Evolutionary conservation across 2,329 filamentous ascomycete species (phyloP).

Genomic region (Penicillium sp.): DNA sequence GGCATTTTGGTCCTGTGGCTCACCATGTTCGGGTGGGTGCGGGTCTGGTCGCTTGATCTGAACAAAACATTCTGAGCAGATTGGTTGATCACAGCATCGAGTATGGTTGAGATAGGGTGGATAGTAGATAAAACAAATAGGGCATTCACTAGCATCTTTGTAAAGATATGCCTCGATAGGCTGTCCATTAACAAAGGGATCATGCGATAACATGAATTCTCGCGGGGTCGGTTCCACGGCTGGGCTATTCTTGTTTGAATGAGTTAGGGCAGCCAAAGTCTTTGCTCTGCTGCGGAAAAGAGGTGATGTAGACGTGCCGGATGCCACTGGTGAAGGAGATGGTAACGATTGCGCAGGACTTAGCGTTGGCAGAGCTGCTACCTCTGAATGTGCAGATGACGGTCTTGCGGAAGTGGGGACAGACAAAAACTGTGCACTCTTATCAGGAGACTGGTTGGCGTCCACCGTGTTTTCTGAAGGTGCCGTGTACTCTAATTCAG

Average conservation of each 20-base stretch:
- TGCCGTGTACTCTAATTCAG: conserved; percentile 59
- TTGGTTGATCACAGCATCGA: conserved; percentile 89
- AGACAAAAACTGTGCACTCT: conserved; percentile 66
- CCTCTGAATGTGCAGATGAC: conserved; percentile 54
- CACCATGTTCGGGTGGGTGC: conserved; percentile 75
- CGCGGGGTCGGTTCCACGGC: conserved; percentile 68
- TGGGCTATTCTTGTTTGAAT: conserved; percentile 68
- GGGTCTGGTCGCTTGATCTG: conserved; percentile 95
- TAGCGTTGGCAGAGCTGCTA: not conserved
- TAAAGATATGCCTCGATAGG: conserved; percentile 89
- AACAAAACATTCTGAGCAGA: conserved; percentile 98
- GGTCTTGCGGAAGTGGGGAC: conserved; percentile 73
- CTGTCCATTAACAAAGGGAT: conserved; percentile 91
- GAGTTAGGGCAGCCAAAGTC: conserved; percentile 78
- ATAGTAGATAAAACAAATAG: conserved; percentile 95
- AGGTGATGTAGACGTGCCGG: conserved; percentile 48
- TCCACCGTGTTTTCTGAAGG: conserved; percentile 43
- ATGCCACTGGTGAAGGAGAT: conserved; percentile 55
- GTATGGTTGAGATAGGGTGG: conserved; percentile 92
- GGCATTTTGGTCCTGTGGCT: conserved; percentile 37
- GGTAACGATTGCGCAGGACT: conserved; percentile 50
- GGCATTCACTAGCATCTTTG: conserved; percentile 84
- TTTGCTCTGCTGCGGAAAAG: conserved; percentile 81
- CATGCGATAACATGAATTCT: conserved; percentile 73
- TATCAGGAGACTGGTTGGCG: conserved; percentile 49